Conservation (phyloP, 345 rosid species). For the Eucalyptus decipiens region DNA sequence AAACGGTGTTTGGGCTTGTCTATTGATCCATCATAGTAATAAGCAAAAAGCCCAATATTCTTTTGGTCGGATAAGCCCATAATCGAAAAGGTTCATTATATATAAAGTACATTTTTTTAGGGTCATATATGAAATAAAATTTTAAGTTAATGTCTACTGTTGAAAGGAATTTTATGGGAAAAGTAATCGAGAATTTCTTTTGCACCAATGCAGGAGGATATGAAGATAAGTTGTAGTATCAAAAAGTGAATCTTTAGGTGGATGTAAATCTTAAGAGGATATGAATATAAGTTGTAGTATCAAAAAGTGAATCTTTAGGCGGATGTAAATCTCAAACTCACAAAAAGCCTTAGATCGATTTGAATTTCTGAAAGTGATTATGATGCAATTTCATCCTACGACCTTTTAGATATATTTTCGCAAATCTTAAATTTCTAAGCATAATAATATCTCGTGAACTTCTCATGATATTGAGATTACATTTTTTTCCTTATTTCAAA, state of each 20-base stretch:
- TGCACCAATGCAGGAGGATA: background rate
- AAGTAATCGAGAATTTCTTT: background rate
- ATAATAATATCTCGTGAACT: background rate
- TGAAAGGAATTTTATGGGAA: background rate
- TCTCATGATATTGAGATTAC: background rate
- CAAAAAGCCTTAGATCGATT: background rate
- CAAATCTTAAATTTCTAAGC: background rate
- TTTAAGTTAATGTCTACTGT: background rate
- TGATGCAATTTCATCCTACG: background rate
- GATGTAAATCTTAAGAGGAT: background rate
- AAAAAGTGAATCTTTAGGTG: background rate
- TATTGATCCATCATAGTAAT: background rate
- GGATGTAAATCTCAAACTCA: background rate
- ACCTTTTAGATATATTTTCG: background rate
- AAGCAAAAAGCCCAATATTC: background rate
- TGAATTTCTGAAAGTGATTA: background rate
- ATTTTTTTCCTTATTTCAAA: background rate
- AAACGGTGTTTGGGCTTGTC: background rate
- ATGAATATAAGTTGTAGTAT: background rate
- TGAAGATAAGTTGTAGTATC: background rate
- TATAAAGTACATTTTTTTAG: background rate
- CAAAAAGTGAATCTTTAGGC: background rate
- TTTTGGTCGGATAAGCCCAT: background rate
- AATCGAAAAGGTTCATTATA: background rate
- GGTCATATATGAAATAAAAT: background rate